Conservation (phyloP, 208 protist species). For the Crithidia brevicula region DNA sequence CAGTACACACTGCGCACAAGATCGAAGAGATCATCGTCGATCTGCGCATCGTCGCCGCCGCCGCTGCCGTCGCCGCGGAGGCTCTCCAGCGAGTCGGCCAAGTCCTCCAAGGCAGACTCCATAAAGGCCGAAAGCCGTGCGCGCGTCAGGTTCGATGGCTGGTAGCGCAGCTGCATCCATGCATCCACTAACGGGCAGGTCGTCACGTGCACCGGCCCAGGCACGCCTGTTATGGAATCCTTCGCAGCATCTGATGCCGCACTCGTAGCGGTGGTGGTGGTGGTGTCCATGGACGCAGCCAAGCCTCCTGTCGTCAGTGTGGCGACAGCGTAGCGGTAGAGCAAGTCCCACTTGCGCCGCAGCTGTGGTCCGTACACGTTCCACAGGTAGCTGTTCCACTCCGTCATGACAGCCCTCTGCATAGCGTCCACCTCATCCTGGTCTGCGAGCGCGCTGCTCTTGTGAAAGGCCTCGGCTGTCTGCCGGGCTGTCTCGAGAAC, state of each 20-base stretch:
- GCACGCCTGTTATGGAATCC: conserved; percentile 17
- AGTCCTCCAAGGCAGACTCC: background rate
- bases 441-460: background rate
- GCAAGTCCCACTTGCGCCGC: conserved; percentile 33
- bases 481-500: conserved; percentile 13
- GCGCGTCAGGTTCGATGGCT: conserved; percentile 1
- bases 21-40: background rate
- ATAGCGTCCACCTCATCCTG: conserved; percentile 13
- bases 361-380: conserved; percentile 26
- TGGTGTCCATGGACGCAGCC: conserved; percentile 4
- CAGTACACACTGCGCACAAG: conserved; percentile 23
- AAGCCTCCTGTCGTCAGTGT: conserved; percentile 10
- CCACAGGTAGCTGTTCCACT: conserved; percentile 30
- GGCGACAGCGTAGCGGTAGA: conserved; percentile 18
- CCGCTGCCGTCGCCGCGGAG: background rate
- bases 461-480: background rate
- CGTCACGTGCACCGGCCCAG: background rate
- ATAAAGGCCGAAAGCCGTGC: conserved; percentile 3
- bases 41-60: background rate
- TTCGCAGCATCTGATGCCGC: background rate
- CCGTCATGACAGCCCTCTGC: conserved; percentile 11
- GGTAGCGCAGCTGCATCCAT: conserved; percentile 25
- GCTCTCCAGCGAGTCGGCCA: background rate
- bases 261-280: no score
- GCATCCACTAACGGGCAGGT: conserved; percentile 25